phyloP scores from a whole-genome alignment of 768 basidiomycete genomes.

The Dendrothele bispora region DNA sequence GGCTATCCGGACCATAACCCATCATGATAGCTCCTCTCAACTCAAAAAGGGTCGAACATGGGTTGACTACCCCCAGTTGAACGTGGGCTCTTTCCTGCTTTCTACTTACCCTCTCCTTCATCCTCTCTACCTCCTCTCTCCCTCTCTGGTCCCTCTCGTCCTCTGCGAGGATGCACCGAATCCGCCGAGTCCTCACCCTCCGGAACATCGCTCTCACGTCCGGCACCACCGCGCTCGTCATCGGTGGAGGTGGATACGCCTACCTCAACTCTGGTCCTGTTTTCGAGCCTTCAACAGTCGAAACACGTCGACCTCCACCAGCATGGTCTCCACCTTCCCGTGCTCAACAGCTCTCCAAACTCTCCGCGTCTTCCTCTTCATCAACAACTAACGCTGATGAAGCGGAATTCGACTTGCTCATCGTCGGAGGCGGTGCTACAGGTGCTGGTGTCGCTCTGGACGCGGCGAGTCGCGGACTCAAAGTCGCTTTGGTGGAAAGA shows the following conservation, averaged over 20 bases:
- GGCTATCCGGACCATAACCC: too few species aligned
- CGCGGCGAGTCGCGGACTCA: conserved; percentile 87
- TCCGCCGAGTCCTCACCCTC: too few species aligned
- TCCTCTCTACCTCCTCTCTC: too few species aligned
- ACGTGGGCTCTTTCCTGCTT: too few species aligned
- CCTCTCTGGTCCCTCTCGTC: too few species aligned
- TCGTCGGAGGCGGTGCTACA: conserved; percentile 95
- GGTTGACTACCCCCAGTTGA: too few species aligned
- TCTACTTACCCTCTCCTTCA: too few species aligned
- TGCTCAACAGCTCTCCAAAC: conserved; percentile 59
- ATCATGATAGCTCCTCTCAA: too few species aligned
- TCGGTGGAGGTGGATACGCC: conserved; percentile 62
- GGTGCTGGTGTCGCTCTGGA: conserved; percentile 97
- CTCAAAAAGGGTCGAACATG: too few species aligned
- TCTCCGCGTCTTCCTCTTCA: conserved; percentile 42
- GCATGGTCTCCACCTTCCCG: conserved; percentile 78
- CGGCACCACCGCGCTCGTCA: too few species aligned
- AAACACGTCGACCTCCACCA: conserved; percentile 70
- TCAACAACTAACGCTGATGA: conserved; percentile 19
- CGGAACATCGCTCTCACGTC: too few species aligned
- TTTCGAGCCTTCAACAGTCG: conserved; percentile 42
- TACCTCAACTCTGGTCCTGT: conserved; percentile 75
- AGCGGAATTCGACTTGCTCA: conserved; percentile 71
- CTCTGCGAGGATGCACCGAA: too few species aligned
- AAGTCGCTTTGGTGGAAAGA: conserved; percentile 90